A percentile compares a stretch with the other conserved stretches of the same genome.
These are phyloP conservation scores for Hypoxylon sp. DNA, from an alignment of 2,329 filamentous ascomycete species.

Conservation along the genomic window DNA sequence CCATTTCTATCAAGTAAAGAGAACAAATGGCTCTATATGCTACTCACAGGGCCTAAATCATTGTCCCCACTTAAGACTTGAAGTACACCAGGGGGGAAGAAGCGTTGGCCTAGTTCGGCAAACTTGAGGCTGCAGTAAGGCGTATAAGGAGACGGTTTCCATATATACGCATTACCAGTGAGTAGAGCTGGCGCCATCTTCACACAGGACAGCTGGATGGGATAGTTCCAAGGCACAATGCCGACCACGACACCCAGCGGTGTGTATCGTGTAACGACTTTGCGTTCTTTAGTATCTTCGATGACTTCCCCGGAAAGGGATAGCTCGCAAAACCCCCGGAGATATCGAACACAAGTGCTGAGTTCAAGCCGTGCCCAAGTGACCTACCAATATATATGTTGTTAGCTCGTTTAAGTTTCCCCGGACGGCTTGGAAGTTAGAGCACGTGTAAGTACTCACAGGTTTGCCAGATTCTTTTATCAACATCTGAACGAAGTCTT, in stretches of 20 bases:
- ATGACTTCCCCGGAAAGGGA: conserved; percentile 58
- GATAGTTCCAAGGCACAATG: conserved; percentile 72
- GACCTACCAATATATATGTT: background rate
- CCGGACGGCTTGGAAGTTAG: background rate
- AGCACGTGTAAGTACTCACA: conserved; percentile 21
- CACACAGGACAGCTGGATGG: conserved; percentile 64
- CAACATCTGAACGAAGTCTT: conserved; percentile 35
- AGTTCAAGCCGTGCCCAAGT: background rate
- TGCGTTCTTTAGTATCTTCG: conserved; percentile 57
- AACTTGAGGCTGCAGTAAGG: conserved; percentile 65
- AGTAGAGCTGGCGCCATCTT: conserved; percentile 72
- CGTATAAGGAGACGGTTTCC: conserved; percentile 72
- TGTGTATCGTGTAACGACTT: conserved; percentile 55
- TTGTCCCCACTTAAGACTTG: conserved; percentile 74
- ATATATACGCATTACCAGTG: conserved; percentile 69
- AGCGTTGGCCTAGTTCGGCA: conserved; percentile 68
- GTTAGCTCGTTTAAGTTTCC: background rate
- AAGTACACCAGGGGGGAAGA: conserved; percentile 75
- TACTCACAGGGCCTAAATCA: conserved; percentile 64
- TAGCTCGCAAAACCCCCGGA: background rate
- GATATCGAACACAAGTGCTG: background rate
- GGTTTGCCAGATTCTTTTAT: conserved; percentile 42
- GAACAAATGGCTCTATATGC: background rate
- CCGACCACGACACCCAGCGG: conserved; percentile 62
- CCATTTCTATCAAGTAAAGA: no score